These are phyloP conservation scores for Parasarocladium wereldwijsianum DNA, from an alignment of 2,329 filamentous ascomycete species.

Conservation along the genomic window DNA sequence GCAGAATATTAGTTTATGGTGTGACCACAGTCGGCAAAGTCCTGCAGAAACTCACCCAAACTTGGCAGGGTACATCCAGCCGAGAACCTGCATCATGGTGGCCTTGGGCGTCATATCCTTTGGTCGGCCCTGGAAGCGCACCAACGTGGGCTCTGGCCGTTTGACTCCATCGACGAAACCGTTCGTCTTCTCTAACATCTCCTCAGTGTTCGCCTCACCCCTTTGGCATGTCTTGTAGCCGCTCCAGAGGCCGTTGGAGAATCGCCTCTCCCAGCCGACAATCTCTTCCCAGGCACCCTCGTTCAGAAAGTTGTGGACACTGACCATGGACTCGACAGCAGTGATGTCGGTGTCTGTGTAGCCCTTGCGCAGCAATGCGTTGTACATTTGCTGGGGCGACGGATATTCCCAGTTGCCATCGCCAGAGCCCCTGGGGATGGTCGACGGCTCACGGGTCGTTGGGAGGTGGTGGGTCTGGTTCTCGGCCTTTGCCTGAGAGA, in stretches of 20 bases:
- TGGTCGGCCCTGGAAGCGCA: constrained; percentile 81
- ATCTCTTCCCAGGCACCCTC: constrained; percentile 97
- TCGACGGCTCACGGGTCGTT: constrained; percentile 67
- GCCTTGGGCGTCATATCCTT: constrained; percentile 87
- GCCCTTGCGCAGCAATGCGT: constrained; percentile 88
- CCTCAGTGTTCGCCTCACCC: constrained; percentile 49
- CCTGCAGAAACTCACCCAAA: constrained; percentile 46
- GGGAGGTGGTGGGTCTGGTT: constrained; percentile 63
- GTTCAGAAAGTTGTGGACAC: constrained; percentile 95
- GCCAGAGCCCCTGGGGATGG: constrained; percentile 75
- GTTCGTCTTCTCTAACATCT: constrained; percentile 25
- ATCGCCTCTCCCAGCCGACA: constrained; percentile 81
- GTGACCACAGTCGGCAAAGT: neutral
- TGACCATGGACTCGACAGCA: constrained; percentile 92
- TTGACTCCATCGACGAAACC: constrained; percentile 38
- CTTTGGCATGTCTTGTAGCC: constrained; percentile 62
- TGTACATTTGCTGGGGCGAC: constrained; percentile 99
- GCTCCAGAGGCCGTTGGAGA: constrained; percentile 54
- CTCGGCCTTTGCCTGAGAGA: constrained; percentile 65
- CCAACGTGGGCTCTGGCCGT: constrained; percentile 52
- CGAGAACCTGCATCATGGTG: constrained; percentile 66
- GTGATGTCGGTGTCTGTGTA: constrained; percentile 89
- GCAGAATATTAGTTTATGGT: constrained; percentile 5
- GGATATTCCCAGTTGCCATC: constrained; percentile 92
- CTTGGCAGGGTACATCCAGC: constrained; percentile 61